Conservation (phyloP, 2,329 filamentous ascomycete genomes). For the Fusarium sp. region DNA sequence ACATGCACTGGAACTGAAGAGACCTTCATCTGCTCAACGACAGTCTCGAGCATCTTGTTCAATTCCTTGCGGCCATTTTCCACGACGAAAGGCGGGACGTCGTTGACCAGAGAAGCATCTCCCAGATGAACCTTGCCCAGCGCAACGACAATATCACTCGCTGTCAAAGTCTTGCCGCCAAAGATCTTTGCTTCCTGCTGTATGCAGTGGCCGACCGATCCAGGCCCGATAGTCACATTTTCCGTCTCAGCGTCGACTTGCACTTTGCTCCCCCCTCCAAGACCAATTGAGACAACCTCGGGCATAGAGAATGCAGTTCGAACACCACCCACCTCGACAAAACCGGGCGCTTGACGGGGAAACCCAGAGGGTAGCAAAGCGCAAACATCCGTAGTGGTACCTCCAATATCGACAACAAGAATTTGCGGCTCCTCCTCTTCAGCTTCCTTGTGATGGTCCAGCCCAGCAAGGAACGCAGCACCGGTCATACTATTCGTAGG, state of each 20-base stretch:
- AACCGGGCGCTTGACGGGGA: slow-evolving; percentile 68
- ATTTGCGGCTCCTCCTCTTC: slow-evolving; percentile 47
- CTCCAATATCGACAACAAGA: slow-evolving; percentile 68
- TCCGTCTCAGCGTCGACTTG: slow-evolving; percentile 31
- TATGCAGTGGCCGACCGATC: slow-evolving; percentile 65
- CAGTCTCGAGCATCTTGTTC: slow-evolving; percentile 59
- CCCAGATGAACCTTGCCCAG: slow-evolving; percentile 49
- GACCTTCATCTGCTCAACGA: slow-evolving; percentile 67
- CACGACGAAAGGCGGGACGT: slow-evolving; percentile 39
- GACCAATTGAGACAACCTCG: slow-evolving; percentile 65
- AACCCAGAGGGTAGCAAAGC: slow-evolving; percentile 68
- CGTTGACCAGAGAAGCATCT: slow-evolving; percentile 44
- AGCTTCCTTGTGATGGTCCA: slow-evolving; percentile 50
- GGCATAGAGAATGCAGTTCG: slow-evolving; percentile 69
- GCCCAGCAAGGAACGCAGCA: slow-evolving; percentile 64
- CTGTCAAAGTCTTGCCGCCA: slow-evolving; percentile 63
- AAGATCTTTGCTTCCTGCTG: slow-evolving; percentile 61
- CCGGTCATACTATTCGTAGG: slow-evolving; percentile 66
- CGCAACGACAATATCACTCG: slow-evolving; percentile 63
- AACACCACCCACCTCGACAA: slow-evolving; percentile 67
- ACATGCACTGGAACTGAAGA: slow-evolving; percentile 63
- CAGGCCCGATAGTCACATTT: slow-evolving; percentile 62
- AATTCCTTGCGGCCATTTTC: slow-evolving; percentile 50
- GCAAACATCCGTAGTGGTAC: slow-evolving; percentile 70
- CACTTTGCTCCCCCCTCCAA: slow-evolving; percentile 63